Base-by-base conservation (phyloP, 495 filamentous ascomycete genomes). In the Neurospora intermedia region DNA sequence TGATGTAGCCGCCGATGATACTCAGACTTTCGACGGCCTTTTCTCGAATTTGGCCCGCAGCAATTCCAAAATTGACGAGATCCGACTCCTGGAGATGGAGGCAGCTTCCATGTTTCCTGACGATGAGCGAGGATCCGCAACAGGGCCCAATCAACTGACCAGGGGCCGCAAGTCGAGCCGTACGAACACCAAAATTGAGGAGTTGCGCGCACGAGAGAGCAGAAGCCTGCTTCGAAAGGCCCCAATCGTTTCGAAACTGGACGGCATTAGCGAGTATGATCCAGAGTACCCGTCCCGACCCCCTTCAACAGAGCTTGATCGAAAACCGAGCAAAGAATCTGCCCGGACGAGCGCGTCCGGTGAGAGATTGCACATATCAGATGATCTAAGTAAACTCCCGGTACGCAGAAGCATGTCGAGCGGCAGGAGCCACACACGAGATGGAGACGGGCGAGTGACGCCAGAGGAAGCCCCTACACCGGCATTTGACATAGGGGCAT, bases 1-100 rank as follows among this genome's bases (percentile, higher is more conserved):
- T 7, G 90, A 92, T 45, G 90, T 93, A 73, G 91, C 90, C n/a
- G 87, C 84, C 38, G 84, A 83, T 27, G 89, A 89, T 66, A 72
- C 91, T 41, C 87, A 91, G 69, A 76, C 89, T 9, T 91, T 90
- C 4, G 79, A 83, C 15, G 91, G 89, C 46, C 90, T 90, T 43
- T 87, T 86, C 18, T 81, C 89, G 20, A 78, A 73, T 31, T 76
- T 84, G 45, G 79, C 83, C 8, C 79, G 78, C 45, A 77, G 74
- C 75, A 86, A 85, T 74, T 81, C 77, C 70, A 82, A 80, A 39
- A 76, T 86, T 6, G 88, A 90, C 76, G 82, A 87, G 23, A 84
- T 89, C 16, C 81, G 84, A 43, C 80, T 83, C 13, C 77, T 83
- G 1, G 89, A 91, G 73, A 84, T 84, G 15, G 84, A 87, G 48